These are phyloP conservation scores for Fraxinus cuspidata DNA, from an alignment of 257 asterid genomes.

Conservation along the genomic window DNA sequence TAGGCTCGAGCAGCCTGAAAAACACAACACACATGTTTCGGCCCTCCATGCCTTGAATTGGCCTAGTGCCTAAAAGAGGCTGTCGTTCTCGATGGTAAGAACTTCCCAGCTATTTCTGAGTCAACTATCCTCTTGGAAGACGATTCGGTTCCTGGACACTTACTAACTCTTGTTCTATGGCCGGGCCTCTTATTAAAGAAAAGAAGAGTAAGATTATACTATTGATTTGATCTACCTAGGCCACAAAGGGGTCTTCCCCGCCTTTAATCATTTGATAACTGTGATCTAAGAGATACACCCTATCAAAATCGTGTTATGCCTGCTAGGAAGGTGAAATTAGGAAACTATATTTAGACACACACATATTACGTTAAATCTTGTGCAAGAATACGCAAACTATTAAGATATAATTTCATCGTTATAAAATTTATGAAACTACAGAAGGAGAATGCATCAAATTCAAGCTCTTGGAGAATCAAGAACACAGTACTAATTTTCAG, in stretches of 20 bases:
- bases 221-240: too few relatives aligned
- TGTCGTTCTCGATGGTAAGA: too few relatives aligned
- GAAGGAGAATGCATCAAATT: neutral
- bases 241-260: too few relatives aligned
- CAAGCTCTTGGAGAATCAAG: neutral
- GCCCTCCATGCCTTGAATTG: neutral
- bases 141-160: too few relatives aligned
- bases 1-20: neutral
- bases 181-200: too few relatives aligned
- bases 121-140: too few relatives aligned
- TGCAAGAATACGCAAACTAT: neutral
- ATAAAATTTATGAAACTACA: conserved; percentile 1
- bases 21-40: neutral
- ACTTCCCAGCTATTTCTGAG: too few relatives aligned
- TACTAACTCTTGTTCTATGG: too few relatives aligned
- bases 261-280: too few relatives aligned
- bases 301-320: neutral
- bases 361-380: neutral
- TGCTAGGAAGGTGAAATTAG: neutral
- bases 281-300: too few relatives aligned
- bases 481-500: conserved; percentile 18
- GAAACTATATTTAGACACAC: neutral
- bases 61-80: neutral
- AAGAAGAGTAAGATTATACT: too few relatives aligned
- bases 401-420: neutral